Base-by-base conservation (phyloP, 164 flowering plant species). In the Piper longum region DNA sequence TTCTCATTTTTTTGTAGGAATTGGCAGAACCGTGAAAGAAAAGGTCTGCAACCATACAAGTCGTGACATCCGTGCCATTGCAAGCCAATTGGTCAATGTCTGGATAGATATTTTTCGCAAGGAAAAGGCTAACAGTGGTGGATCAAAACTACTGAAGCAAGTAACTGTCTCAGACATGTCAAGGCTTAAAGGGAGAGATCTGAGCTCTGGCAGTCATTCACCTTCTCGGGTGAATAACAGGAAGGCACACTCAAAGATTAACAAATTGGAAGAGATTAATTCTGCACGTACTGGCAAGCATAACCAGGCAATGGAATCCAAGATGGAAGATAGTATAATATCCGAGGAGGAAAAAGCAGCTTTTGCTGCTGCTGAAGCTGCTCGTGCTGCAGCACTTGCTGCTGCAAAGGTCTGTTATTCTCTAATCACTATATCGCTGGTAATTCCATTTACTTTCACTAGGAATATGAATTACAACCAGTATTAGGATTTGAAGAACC, bases 31-130 rank as follows among this genome's bases (percentile, higher is more conserved):
- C 36, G 86, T 95, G 16, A 95, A 83, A 73, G 97, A 95, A 73
- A 95, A 88, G 70, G 99, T 95, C 43, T 88, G 97, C 76, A 89
- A 89, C 7, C 99, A 95, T 72, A 95, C 97, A 40, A 95, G 99
- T 76, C 97, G 99, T 79, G 99, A 95, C 73, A 95, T 95, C 65
- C 95, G 99, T 56, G 91, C 96, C 60, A 85, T 90, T 54, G 99
- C 99, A 64, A 88, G 97, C 74, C 99, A 95, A 74, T 76, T 95
- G 70, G 97, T 90, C 62, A 83, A 69, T 59, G 80, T 95, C 74
- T 95, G 99, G 99, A 78, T 95, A 69, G 91, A 88, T 76, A 83
- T 95, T 62, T 95, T 90, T 69, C 92, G 99, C 43, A 90, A 82
- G 83, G 91, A 87, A 76, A 95, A 95, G 72, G 87, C 95, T 77